These are phyloP conservation scores for Trebouxia sp. DNA, from an alignment of 139 green algal species.

Conservation along the genomic window DNA sequence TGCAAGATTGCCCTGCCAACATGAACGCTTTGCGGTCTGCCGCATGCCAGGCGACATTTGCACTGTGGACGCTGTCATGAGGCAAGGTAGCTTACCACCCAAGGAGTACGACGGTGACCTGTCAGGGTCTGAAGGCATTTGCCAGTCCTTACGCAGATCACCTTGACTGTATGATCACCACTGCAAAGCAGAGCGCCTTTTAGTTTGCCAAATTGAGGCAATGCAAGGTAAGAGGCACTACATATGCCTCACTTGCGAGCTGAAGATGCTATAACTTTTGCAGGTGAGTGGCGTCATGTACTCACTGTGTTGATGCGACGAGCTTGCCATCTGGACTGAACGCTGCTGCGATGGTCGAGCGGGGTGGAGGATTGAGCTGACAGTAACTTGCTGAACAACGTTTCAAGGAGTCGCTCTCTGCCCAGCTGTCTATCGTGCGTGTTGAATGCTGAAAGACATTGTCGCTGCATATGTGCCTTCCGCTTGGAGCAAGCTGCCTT, in stretches of 20 bases:
- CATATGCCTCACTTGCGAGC: background rate
- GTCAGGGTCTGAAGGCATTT: conserved; percentile 57
- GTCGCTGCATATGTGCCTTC: background rate
- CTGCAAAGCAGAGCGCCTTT: conserved; percentile 47
- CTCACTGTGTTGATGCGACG: conserved; percentile 89
- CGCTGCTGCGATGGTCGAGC: conserved; percentile 86
- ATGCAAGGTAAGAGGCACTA: background rate
- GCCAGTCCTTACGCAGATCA: conserved; percentile 67
- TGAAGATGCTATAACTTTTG: background rate
- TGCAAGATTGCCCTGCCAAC: background rate
- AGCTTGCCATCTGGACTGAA: conserved; percentile 79
- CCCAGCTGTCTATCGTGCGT: conserved; percentile 39
- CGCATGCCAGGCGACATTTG: background rate
- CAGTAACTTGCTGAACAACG: conserved; percentile 64
- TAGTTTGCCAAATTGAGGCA: no score
- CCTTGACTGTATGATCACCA: conserved; percentile 93
- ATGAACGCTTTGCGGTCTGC: background rate
- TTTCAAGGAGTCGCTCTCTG: conserved; percentile 68
- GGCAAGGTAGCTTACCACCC: conserved; percentile 65
- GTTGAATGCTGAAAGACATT: background rate
- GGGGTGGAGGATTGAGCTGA: conserved; percentile 63
- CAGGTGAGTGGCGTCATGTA: background rate
- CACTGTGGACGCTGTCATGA: background rate
- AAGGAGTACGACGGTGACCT: conserved; percentile 86
- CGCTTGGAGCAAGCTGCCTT: background rate